phyloP scores from a whole-genome alignment of 2,329 filamentous ascomycete species.

The Talaromyces marneffei region DNA sequence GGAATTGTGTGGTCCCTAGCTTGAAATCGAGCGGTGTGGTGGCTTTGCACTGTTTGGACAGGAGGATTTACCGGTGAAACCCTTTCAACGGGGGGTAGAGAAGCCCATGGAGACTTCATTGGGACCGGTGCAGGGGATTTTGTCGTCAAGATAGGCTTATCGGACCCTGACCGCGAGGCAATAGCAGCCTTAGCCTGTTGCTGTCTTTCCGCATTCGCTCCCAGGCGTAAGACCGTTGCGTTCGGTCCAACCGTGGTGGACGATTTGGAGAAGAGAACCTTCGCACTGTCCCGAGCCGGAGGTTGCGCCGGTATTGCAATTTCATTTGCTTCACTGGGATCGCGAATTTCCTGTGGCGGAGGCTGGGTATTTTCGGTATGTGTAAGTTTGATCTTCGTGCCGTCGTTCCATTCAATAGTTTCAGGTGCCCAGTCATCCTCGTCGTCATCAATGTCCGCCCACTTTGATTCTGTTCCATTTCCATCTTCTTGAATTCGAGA shows the following conservation, averaged over 20 bases:
- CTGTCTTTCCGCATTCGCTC: constrained; percentile 39
- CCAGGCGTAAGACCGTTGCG: constrained; percentile 45
- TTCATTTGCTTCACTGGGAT: constrained; percentile 18
- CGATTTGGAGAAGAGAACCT: constrained; percentile 30
- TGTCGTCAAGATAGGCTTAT: constrained; percentile 47
- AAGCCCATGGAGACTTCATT: constrained; percentile 86
- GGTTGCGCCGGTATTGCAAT: constrained; percentile 20
- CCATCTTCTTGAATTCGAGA: constrained; percentile 59
- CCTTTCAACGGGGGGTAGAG: constrained; percentile 77
- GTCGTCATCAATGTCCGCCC: constrained; percentile 65
- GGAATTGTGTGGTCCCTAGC: constrained; percentile 51
- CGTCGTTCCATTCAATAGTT: constrained; percentile 64
- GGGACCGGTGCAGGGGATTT: constrained; percentile 53
- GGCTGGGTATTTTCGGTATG: constrained; percentile 32
- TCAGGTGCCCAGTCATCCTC: constrained; percentile 65
- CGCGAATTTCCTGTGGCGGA: constrained; percentile 18
- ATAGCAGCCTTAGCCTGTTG: constrained; percentile 37
- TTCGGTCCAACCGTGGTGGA: constrained; percentile 45
- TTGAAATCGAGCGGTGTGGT: constrained; percentile 45
- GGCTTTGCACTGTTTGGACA: constrained; percentile 25
- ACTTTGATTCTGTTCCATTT: constrained; percentile 58
- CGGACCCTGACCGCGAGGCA: constrained; percentile 47
- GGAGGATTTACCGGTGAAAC: constrained; percentile 61
- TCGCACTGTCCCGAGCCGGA: constrained; percentile 22
- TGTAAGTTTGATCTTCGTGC: constrained; percentile 58